Percentiles rank a stretch among this genome's conserved stretches.
Evolutionary conservation across 257 asterid genomes (phyloP).

Genomic region (Nicotiana otophora): DNA sequence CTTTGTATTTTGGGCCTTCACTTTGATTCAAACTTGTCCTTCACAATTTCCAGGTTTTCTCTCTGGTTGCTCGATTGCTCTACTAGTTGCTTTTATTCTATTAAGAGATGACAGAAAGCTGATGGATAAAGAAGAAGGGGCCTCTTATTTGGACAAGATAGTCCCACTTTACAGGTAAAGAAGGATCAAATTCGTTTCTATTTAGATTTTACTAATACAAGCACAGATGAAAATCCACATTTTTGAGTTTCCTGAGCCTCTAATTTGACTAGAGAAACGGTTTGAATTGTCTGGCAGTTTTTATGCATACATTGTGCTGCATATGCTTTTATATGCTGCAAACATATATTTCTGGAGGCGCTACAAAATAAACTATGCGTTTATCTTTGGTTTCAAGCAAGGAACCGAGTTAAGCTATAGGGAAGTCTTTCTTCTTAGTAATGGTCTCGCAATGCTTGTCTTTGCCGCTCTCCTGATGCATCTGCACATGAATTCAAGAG

Average conservation of each 20-base stretch:
- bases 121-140: slow-evolving; percentile 33
- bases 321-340: slow-evolving; percentile 68
- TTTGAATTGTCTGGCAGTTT: slow-evolving; percentile 49
- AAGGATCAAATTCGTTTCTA: not conserved
- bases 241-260: not conserved
- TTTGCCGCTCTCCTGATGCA: slow-evolving; percentile 65
- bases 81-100: slow-evolving; percentile 53
- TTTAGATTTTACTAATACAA: not conserved
- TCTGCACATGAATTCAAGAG: slow-evolving; percentile 53
- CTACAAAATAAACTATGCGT: slow-evolving; percentile 75
- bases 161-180: slow-evolving; percentile 75
- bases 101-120: slow-evolving; percentile 48
- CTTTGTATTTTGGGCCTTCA: not conserved
- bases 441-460: slow-evolving; percentile 59
- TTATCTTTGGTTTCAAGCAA: slow-evolving; percentile 77
- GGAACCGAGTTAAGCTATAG: slow-evolving; percentile 72
- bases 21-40: not conserved
- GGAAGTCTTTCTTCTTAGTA: slow-evolving; percentile 74
- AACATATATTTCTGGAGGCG: slow-evolving; percentile 77
- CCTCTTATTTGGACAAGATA: slow-evolving; percentile 45
- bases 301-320: slow-evolving; percentile 57
- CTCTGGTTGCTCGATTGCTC: slow-evolving; percentile 66
- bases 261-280: slow-evolving; percentile 12
- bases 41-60: slow-evolving; percentile 56
- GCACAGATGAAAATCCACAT: not conserved